phyloP scores from a whole-genome alignment of 148 eudicot species.

The Spergularia marina region DNA sequence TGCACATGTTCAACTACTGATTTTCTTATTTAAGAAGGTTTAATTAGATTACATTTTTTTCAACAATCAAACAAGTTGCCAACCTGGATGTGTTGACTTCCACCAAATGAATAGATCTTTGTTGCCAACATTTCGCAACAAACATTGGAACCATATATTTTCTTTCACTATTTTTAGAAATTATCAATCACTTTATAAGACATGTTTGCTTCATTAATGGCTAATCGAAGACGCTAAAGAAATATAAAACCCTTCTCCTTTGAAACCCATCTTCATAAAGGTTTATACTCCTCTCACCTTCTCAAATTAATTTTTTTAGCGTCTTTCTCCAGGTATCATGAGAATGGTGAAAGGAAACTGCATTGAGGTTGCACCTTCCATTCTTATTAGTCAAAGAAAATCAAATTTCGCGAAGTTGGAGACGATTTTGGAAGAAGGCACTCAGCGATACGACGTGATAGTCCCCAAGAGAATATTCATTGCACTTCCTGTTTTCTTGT shows the following conservation, averaged over 20 bases:
- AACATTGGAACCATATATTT: too few relatives aligned
- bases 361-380: conserved; percentile 46
- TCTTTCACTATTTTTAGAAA: background rate
- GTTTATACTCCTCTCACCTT: background rate
- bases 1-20: background rate
- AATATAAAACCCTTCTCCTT: conserved; percentile 2
- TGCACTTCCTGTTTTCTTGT: conserved; percentile 34
- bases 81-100: too few relatives aligned
- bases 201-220: background rate
- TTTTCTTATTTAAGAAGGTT: too few relatives aligned
- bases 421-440: conserved; percentile 42
- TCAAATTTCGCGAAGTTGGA: conserved; percentile 38
- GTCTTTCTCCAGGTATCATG: background rate
- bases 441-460: conserved; percentile 2
- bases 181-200: background rate
- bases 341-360: conserved; percentile 25
- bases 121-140: background rate
- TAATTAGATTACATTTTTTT: too few relatives aligned
- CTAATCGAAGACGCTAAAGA: conserved; percentile 2
- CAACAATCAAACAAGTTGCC: too few relatives aligned
- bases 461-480: conserved; percentile 29
- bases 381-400: conserved; percentile 29
- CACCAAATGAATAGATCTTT: background rate
- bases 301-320: background rate
- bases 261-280: background rate